Base-by-base conservation (phyloP, 106 monocot species). In the Alisma plantagoaquatica region DNA sequence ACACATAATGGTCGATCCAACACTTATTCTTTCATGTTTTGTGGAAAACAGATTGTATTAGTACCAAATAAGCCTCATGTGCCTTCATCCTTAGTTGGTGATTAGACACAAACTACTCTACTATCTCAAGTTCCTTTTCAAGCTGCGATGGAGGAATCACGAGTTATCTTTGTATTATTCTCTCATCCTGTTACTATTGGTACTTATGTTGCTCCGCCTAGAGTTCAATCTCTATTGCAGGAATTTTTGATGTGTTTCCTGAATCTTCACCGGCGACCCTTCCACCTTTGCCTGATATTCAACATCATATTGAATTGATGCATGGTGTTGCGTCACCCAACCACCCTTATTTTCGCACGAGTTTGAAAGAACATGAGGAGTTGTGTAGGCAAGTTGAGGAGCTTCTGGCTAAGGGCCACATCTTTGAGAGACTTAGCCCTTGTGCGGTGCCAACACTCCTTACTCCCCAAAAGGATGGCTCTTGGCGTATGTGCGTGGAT, bases 261-360 rank as follows among this genome's bases (percentile, higher is more conserved):
- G 45, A 6, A 10, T n/a, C 14, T 9, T 18, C 19, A 9, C 45
- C 45, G 14, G n/a, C n/a, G 3, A 18, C n/a, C 6, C 4, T 46
- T 46, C 45, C 45, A 10, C 4, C 16, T 6, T 46, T 46, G n/a
- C n/a, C n/a, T 8, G 45, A 46, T 46, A 46, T 46, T n/a, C 45
- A 46, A 46, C 45, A 46, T 46, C 45, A 46, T 6, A 46, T 46
- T 8, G 45, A 46, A n/a, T 18, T 46, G 4, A 46, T 46, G 4
- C n/a, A 10, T 46, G 45, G 45, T 9, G 4, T 18, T 3, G 19
- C n/a, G 3, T n/a, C 19, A 4, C n/a, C 45, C 4, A 46, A 46
- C 16, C 3, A n/a, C 11, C 10, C 45, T 46, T 18, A 46, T 18
- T 46, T n/a, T 18, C 3, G 16, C 45, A 9, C 19, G 16, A 46